Evolutionary conservation across 2,329 filamentous ascomycete species (phyloP), one percentile per base, ranked within the genome.

Genomic region (Diaporthe caulivora): DNA sequence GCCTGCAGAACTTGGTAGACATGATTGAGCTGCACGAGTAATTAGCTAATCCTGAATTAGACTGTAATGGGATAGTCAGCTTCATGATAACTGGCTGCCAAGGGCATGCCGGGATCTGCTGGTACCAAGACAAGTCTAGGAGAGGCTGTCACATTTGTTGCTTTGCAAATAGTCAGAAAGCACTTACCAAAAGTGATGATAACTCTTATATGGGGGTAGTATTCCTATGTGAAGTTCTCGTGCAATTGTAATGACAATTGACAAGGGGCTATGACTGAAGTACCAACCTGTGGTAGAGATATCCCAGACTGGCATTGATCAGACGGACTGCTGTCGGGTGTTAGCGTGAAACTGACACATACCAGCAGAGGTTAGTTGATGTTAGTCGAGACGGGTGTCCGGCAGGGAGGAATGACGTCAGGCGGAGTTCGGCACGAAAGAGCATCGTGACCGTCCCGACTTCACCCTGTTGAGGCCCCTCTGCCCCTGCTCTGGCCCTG

Each of bases 341-440:
- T 37, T 67, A 67, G 62, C 62, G 60, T 34, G 2, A 40, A 53
- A 31, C 62, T 67, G 62, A 67, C 31, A 67, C 62, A 67, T 40
- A 18, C 47, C 37, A 40, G 13, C 34, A 9, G 9, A 34, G 5
- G 34, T 40, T 67, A 67, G n/a, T 47, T 37, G 51, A 51, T 17
- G 62, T 53, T 67, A 67, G 62, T 40, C 34, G 7, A 37, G 17
- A 67, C 44, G 62, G 62, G 13, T 67, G 44, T 53, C n/a, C 62
- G 62, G 62, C 44, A 67, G 62, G 31, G 5, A 17, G 31, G 7
- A 53, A 67, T 67, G 62, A 67, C 62, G 62, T 67, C 62, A 67
- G 62, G 62, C 62, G 44, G 62, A 3, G 21, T 53, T 53, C 62
- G 62, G 62, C 44, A 65, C 62, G 29, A 34, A 53, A 11, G 15